Evolutionary conservation across 129 eudicot species (phyloP).

Genomic region (Apium graveolens): DNA sequence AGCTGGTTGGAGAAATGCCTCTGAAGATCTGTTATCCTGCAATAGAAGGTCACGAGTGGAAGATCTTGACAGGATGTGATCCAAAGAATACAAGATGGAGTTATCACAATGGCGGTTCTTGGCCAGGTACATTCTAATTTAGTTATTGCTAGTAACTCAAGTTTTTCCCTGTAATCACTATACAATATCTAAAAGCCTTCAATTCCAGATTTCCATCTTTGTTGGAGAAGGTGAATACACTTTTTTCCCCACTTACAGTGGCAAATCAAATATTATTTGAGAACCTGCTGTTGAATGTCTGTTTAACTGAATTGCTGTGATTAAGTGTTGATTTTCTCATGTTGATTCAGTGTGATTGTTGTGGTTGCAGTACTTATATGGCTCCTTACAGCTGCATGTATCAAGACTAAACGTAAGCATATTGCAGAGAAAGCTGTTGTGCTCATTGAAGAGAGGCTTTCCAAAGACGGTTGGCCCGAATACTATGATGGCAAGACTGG

Average conservation of each 20-base stretch:
- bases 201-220: not conserved
- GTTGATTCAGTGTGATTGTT: constrained; percentile 8
- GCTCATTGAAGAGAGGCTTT: constrained; percentile 54
- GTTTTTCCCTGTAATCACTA: not conserved
- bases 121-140: constrained; percentile 67
- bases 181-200: not conserved
- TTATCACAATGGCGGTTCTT: constrained; percentile 96
- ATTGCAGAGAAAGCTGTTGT: constrained; percentile 81
- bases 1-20: constrained; percentile 94
- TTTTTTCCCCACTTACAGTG: not conserved
- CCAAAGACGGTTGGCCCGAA: constrained; percentile 86
- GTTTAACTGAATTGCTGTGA: not conserved
- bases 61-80: constrained; percentile 87
- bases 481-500: constrained; percentile 87
- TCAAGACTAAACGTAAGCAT: constrained; percentile 78
- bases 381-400: constrained; percentile 89
- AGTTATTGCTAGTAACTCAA: not conserved
- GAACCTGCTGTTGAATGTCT: not conserved
- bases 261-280: not conserved
- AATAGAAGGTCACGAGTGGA: constrained; percentile 88
- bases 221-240: not conserved
- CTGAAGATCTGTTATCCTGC: constrained; percentile 92
- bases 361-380: constrained; percentile 69
- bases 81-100: constrained; percentile 98
- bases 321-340: too few relatives aligned